Base-by-base conservation (phyloP, 371 early-diverging fungal species). In the Mucor indicus region DNA sequence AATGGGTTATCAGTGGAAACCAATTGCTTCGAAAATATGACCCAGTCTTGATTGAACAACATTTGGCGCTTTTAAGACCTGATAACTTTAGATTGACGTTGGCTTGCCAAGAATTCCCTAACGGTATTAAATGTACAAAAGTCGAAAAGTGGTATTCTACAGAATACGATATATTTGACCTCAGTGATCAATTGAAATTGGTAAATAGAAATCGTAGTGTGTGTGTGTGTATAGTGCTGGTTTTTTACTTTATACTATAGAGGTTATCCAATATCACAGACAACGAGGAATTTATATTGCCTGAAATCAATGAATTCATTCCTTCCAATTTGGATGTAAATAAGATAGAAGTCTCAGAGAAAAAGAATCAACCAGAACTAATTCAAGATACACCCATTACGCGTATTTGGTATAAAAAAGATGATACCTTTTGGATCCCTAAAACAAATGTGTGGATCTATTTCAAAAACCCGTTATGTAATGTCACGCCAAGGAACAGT, bases 321-420 rank as follows among this genome's bases (percentile, higher is more conserved):
- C 96, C 96, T 2, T 76, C 72, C 5, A 64, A 72, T 11, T 69
- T 83, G 30, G 79, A 82, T 37, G 71, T 75, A 0, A 54, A 68
- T 31, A 73, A 76, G 49, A 38, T 57, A 11, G 45, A 51, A 21
- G 66, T 79, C 2, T 48, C 54, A 11, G 55, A 56, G 17, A 75
- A 69, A 13, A 48, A 61, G n/a, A 65, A 27, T 0, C 72, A 67
- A 5, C 87, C 86, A 20, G 40, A 62, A 12, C 61, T 88, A 46
- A 75, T 90, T 22, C 65, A 74, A 44, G 90, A 93, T 23, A 80
- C 81, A 15, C 64, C 81, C 20, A 53, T 81, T 10, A 60, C 70
- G 6, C 81, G 92, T 31, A 59, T 95, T 33, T 96, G 97, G 97
- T 85, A 91, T 58, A 93, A 95, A 65, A 85, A 86, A 53, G 95